Evolutionary conservation across 306 rosid genomes (phyloP).

Genomic region (Casuarina equisetifolia): DNA sequence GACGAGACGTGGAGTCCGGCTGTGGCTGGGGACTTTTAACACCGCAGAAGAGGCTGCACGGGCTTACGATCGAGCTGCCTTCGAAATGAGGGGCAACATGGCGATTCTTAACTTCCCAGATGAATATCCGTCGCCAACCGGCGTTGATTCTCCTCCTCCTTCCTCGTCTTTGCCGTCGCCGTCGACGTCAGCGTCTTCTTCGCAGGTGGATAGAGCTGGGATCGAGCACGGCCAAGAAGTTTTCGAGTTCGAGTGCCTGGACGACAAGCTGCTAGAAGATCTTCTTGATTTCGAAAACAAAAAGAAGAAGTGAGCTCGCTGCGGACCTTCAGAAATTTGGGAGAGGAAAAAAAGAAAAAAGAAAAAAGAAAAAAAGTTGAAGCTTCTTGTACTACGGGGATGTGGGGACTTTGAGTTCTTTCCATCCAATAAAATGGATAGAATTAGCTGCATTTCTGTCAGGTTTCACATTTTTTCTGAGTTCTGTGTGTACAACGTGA

Average conservation of each 20-base stretch:
- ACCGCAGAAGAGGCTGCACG: slow-evolving; percentile 67
- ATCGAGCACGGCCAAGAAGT: slow-evolving; percentile 36
- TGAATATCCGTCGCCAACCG: slow-evolving; percentile 33
- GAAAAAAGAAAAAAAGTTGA: too few species aligned
- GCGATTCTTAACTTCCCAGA: slow-evolving; percentile 75
- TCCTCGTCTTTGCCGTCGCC: background rate
- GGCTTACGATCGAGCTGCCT: slow-evolving; percentile 72
- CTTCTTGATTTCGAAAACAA: slow-evolving; percentile 49
- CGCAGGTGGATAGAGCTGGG: background rate
- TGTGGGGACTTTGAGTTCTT: background rate
- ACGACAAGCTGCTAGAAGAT: slow-evolving; percentile 65
- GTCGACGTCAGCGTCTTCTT: slow-evolving; percentile 18
- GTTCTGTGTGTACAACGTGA: background rate
- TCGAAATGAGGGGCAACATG: slow-evolving; percentile 55
- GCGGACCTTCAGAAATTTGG: background rate
- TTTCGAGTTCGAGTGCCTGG: slow-evolving; percentile 58
- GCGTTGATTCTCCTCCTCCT: slow-evolving; percentile 3
- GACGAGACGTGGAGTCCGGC: slow-evolving; percentile 38
- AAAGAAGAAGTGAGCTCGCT: slow-evolving; percentile 7
- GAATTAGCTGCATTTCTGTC: background rate
- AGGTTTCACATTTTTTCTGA: background rate
- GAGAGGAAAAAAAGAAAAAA: too few species aligned
- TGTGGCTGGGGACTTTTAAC: slow-evolving; percentile 75
- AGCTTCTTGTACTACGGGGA: too few species aligned
- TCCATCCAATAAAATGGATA: background rate